Percentiles rank a stretch among this genome's conserved stretches.
phyloP scores from a whole-genome alignment of 202 grass and related monocot species.

The Musa balbisiana region DNA sequence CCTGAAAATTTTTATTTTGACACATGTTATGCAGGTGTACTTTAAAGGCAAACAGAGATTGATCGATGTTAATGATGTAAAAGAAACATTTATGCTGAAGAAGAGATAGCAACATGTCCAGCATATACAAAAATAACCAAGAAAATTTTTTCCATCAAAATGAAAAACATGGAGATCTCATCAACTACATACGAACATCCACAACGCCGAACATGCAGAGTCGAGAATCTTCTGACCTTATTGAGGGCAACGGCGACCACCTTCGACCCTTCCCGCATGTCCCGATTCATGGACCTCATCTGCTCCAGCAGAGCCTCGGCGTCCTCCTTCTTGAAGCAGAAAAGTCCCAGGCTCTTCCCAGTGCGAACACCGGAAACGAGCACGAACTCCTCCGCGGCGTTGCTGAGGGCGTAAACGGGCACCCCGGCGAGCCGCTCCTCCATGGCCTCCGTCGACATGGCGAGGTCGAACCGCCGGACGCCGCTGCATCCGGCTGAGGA shows the following conservation, averaged over 20 bases:
- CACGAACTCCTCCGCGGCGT: conserved; percentile 59
- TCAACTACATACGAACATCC: no score
- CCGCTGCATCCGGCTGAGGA: not conserved
- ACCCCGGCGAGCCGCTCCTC: conserved; percentile 72
- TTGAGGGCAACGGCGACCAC: conserved; percentile 75
- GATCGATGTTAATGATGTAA: no score
- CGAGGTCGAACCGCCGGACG: not conserved
- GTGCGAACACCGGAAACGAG: conserved; percentile 44
- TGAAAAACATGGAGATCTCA: not conserved
- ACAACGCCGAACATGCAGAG: not conserved
- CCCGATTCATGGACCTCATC: conserved; percentile 47
- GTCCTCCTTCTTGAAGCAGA: conserved; percentile 78
- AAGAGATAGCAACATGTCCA: not conserved
- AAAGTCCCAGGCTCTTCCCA: conserved; percentile 51
- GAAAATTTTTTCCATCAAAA: not conserved
- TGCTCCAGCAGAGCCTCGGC: conserved; percentile 67
- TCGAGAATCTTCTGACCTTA: conserved; percentile 41
- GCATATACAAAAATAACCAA: not conserved
- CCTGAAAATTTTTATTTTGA: no score
- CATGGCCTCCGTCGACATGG: conserved; percentile 29
- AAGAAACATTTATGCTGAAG: no score
- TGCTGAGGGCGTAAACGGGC: conserved; percentile 81
- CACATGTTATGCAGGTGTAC: no score
- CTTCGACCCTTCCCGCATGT: conserved; percentile 57
- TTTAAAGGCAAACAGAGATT: no score